Conservation (phyloP, 108 stramenopile genomes). For the Nitzschia inconspicua region DNA sequence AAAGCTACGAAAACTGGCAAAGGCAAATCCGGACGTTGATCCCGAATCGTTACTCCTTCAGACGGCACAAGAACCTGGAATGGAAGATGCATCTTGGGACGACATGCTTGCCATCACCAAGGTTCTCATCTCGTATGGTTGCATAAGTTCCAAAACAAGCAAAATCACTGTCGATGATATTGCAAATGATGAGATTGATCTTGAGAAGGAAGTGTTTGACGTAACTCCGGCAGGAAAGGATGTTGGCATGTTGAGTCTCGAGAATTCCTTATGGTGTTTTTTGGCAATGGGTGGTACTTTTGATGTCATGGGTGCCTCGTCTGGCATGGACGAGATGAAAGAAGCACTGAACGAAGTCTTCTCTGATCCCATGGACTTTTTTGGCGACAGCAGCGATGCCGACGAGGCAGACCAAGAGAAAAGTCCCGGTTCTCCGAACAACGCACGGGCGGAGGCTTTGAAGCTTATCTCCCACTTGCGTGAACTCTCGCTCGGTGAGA, state of each 20-base stretch:
- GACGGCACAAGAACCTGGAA: slow-evolving; percentile 22
- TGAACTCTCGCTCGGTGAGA: slow-evolving; percentile 43
- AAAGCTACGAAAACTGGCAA: slow-evolving; percentile 36
- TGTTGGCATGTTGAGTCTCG: slow-evolving; percentile 76
- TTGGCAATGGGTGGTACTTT: slow-evolving; percentile 75
- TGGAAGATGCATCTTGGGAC: slow-evolving; percentile 61
- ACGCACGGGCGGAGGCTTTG: slow-evolving; percentile 58
- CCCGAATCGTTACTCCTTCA: slow-evolving; percentile 12
- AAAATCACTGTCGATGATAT: background rate
- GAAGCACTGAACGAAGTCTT: slow-evolving; percentile 15
- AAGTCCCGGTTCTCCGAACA: slow-evolving; percentile 5
- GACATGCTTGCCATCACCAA: slow-evolving; percentile 68
- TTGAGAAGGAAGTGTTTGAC: slow-evolving; percentile 35
- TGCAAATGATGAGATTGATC: slow-evolving; percentile 12
- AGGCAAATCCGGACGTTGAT: slow-evolving; percentile 31
- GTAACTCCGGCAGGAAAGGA: slow-evolving; percentile 65
- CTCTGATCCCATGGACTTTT: slow-evolving; percentile 16
- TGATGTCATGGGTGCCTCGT: slow-evolving; percentile 59
- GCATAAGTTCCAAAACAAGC: slow-evolving; percentile 22
- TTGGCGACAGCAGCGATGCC: background rate
- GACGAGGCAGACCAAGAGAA: background rate
- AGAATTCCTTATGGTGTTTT: slow-evolving; percentile 73
- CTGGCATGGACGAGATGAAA: slow-evolving; percentile 47
- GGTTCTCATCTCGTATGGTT: slow-evolving; percentile 67
- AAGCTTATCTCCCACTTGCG: slow-evolving; percentile 38